Conservation (phyloP, 2,329 filamentous ascomycete genomes). For the Botrytis fabae region DNA sequence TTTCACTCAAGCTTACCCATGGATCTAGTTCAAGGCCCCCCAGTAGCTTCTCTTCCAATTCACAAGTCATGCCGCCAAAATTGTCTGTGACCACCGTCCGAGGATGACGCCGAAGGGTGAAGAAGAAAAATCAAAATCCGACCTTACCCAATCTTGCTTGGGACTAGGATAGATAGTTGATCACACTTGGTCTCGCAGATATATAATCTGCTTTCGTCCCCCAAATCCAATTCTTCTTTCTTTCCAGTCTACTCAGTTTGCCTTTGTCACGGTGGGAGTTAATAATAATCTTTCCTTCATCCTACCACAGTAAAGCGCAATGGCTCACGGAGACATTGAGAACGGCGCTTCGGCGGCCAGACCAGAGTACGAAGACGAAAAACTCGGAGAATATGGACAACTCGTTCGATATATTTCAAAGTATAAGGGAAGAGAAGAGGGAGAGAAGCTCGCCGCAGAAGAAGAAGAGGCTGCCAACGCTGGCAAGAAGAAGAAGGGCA, state of each 20-base stretch:
- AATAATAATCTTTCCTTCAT: constrained; percentile 23
- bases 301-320: constrained; percentile 17
- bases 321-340: constrained; percentile 21
- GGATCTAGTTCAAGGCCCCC: constrained; percentile 6
- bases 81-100: constrained; percentile 20
- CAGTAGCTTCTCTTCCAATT: background rate
- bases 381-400: constrained; percentile 61
- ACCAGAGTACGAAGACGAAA: constrained; percentile 31
- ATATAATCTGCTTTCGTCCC: constrained; percentile 12
- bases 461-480: constrained; percentile 46
- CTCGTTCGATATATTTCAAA: constrained; percentile 68
- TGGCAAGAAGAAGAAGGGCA: constrained; percentile 46
- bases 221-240: background rate
- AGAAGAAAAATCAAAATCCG: constrained; percentile 13
- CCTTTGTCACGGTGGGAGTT: constrained; percentile 21
- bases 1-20: constrained; percentile 16
- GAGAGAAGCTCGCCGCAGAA: constrained; percentile 46
- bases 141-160: constrained; percentile 22
- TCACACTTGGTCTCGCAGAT: constrained; percentile 19
- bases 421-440: constrained; percentile 60
- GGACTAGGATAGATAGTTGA: constrained; percentile 15
- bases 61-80: constrained; percentile 20
- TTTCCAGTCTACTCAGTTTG: constrained; percentile 15
- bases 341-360: constrained; percentile 21
- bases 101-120: constrained; percentile 23